Evolutionary conservation across 2,329 filamentous ascomycete species (phyloP).

Genomic region (Neofusicoccum cordaticola): DNA sequence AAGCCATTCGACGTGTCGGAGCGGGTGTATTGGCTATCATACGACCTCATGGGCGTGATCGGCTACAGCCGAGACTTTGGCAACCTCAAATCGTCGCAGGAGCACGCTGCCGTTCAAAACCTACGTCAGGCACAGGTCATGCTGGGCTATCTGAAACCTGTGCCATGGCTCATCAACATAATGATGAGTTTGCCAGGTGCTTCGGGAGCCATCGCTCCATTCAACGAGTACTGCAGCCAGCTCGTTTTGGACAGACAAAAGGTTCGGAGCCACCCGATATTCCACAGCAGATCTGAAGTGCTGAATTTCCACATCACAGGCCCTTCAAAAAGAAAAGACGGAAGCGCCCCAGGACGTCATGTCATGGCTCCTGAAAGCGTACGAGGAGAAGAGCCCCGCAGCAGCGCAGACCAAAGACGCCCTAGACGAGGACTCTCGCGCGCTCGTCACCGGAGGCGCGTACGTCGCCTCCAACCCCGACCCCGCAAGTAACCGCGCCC

Average conservation of each 20-base stretch:
- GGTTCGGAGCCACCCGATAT: not conserved
- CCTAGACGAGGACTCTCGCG: conserved; percentile 7
- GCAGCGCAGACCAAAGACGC: not conserved
- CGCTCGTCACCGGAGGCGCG: conserved; percentile 10
- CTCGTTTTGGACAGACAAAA: not conserved
- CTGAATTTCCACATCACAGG: too few relatives aligned
- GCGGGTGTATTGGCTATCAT: conserved; percentile 23
- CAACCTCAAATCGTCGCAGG: conserved; percentile 25
- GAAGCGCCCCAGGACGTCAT: conserved; percentile 1
- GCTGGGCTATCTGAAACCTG: not conserved
- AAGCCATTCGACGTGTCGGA: not conserved
- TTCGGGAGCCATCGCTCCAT: conserved; percentile 18
- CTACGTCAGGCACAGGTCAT: conserved; percentile 28
- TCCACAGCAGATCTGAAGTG: too few relatives aligned
- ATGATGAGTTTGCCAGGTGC: not conserved
- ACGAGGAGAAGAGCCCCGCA: not conserved
- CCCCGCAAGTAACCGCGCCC: too few relatives aligned
- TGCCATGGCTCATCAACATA: conserved; percentile 9
- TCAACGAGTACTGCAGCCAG: conserved; percentile 1
- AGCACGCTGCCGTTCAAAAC: conserved; percentile 40
- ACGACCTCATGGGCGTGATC: conserved; percentile 53
- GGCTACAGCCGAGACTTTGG: conserved; percentile 46
- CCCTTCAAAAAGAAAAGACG: not conserved
- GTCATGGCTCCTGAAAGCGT: conserved; percentile 6
- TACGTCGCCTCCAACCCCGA: not conserved